Base-by-base conservation (phyloP, 345 rosid genomes). In the Clausena lansium region DNA sequence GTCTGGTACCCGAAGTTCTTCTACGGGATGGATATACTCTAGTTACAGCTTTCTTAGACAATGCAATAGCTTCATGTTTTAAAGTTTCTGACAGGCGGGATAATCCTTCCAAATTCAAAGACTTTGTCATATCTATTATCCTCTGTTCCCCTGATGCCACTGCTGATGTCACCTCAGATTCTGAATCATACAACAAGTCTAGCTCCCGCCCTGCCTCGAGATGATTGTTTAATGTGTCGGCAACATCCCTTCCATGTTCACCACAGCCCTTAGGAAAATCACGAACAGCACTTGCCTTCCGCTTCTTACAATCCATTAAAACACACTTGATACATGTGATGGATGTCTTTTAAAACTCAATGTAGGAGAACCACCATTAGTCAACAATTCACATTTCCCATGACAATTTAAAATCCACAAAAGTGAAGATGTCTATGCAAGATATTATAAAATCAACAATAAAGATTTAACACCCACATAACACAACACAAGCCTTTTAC, bases 1-100 rank as follows among this genome's bases (percentile, higher is more conserved):
- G 1, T 72, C 84, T 55, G 35, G 60, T 30, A 55, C 72, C 73
- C 5, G 71, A 72, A 57, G 70, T 79, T 63, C 54, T 69, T 39
- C 71, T 73, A 58, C 36, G 7, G 63, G 57, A 67, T 30, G 38
- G 81, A 61, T 73, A 67, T 67, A 60, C 52, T 61, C 54, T 35
- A 4, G 22, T 36, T 22, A 41, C 36, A 45, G 58, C 69, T 62
- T 62, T 30, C 45, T 67, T 60, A 13, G 76, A 36, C 70, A 62
- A 47, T 6, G 54, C 47, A 39, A 35, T n/a, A 28, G 30, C 77
- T 66, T 76, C 35, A 61, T 22, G 4, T 22, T 50, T 54, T 33
- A 30, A 32, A 28, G 9, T 30, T 22, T 74, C 47, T 11, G 28
- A 28, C 17, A 1, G 36, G 45, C 60, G 4, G 0, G 14, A 63